Evolutionary conservation across 371 early-diverging fungal species (phyloP), one percentile per base, ranked within the genome.

Genomic region (Coemansia sp.): DNA sequence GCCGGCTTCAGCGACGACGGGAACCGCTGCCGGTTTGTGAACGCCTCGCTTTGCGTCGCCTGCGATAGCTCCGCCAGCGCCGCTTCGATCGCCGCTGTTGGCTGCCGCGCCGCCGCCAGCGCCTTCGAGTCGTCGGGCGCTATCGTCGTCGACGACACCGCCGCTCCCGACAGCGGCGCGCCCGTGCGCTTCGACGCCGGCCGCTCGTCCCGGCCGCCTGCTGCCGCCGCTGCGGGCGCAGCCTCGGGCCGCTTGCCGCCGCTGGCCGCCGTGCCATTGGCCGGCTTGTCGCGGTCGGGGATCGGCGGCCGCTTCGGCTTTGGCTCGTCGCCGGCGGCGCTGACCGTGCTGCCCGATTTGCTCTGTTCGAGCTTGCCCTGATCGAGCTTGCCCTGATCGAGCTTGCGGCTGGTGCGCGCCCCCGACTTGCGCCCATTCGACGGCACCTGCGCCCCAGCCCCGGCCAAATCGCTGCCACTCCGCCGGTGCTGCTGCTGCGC

Each of bases 1-100:
- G 80, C 67, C 14, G 78, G 69, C 45, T 79, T 79, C 30, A 79
- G 64, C 20, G 69, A 40, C 31, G 76, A 80, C 34, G 79, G 79
- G 43, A 79, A 79, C n/a, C 78, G 66, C 39, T 78, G 74, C 36
- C 80, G 63, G 50, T 79, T 78, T 4, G 77, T 39, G 33, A 79
- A 79, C 14, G 61, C 58, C 49, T 77, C 78, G 56, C 43, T 38
- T 31, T 66, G 8, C 14, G 67, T 64, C 4, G 72, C 71, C 52
- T 59, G 64, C 2, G 16, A n/a, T 14, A 79, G 66, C 61, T 68
- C 70, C 2, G n/a, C 43, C 47, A 77, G 52, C 35, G 79, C 75
- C 3, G 64, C 63, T 12, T 72, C 69, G 31, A 79, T 72, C 31
- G 66, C 65, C 2, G 62, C 65, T n/a, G 69, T 72, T 4, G 76